Evolutionary conservation across 768 basidiomycete genomes (phyloP), one percentile per base, ranked within the genome.

Genomic region (Macrocybe gigantea): DNA sequence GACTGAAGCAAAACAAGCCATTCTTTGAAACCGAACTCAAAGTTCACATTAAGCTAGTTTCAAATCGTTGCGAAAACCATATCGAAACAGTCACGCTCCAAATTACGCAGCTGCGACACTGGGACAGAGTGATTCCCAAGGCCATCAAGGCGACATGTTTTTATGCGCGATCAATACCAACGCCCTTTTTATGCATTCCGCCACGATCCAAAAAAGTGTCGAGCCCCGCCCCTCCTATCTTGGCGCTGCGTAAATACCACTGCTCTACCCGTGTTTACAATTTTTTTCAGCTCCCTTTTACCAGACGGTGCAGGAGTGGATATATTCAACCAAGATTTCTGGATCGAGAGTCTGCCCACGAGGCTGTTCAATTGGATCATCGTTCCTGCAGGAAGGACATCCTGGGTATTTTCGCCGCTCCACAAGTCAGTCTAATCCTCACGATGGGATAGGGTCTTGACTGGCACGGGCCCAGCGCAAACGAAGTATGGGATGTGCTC

Each of bases 301-400:
- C 32, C 52, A 90, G 88, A 95, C 62, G 93, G 93, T 2, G 92
- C 93, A 1, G 93, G 93, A 1, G 88, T 89, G 5, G 84, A 93
- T 50, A 74, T 89, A 6, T 50, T 80, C 35, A 50, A 56, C 5
- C 60, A 68, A 29, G 53, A 71, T 0, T 81, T 84, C 49, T 93
- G 87, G 87, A 60, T 67, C 0, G 72, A 80, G 11, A 74, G 85
- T 1, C 63, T 93, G 9, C 78, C 82, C 1, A 68, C 71, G 5
- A 80, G 82, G 48, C 56, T 67, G 22, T 65, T 67, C 6, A 83
- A 78, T 47, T 96, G 93, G 93, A 66, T 86, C 7, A 67, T 94
- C 13, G 65, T 85, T n/a, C 88, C 93, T 0, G 77, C 81, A n/a
- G 93, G 93, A 0, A 71, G 83, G 44, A 93, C 87, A 1, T 77